Conservation (phyloP, 306 rosid species). For the Lathyrus tuberosus region DNA sequence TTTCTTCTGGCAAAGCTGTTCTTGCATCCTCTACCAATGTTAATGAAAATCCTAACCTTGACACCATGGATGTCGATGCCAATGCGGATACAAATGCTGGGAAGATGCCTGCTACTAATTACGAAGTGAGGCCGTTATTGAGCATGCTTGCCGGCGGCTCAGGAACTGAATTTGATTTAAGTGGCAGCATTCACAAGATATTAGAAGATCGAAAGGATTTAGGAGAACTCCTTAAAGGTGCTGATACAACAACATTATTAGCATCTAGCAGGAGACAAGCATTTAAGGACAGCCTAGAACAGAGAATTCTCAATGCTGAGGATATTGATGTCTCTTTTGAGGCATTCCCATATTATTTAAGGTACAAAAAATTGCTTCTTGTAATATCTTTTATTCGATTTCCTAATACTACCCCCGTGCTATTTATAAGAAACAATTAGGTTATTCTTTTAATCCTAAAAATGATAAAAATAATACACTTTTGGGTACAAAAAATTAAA, state of each 20-base stretch:
- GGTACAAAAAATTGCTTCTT: conserved; percentile 48
- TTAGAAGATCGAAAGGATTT: conserved; percentile 64
- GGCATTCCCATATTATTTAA: conserved; percentile 83
- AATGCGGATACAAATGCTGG: conserved; percentile 51
- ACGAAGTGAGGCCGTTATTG: conserved; percentile 61
- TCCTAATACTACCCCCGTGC: not conserved
- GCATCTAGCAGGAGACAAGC: conserved; percentile 68
- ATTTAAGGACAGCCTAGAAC: conserved; percentile 68
- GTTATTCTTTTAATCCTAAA: not conserved
- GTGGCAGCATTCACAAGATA: conserved; percentile 63
- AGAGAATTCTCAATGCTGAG: conserved; percentile 69
- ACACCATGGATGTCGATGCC: conserved; percentile 57
- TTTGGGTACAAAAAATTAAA: not conserved
- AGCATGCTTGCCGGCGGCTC: conserved; percentile 63
- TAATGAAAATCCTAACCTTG: conserved; percentile 58
- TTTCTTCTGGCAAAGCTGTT: conserved; percentile 57
- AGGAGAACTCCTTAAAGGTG: conserved; percentile 57
- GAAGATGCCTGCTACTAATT: conserved; percentile 51
- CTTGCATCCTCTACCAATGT: conserved; percentile 55
- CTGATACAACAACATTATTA: conserved; percentile 55
- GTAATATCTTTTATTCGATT: conserved; percentile 18
- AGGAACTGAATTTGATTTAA: conserved; percentile 59
- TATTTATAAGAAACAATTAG: not conserved
- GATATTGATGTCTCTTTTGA: conserved; percentile 74
- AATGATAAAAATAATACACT: not conserved